A percentile compares a stretch with the other conserved stretches of the same genome.
These are phyloP conservation scores for Arthrobotrys musiformis DNA, from an alignment of 2,329 filamentous ascomycete species.

Conservation along the genomic window DNA sequence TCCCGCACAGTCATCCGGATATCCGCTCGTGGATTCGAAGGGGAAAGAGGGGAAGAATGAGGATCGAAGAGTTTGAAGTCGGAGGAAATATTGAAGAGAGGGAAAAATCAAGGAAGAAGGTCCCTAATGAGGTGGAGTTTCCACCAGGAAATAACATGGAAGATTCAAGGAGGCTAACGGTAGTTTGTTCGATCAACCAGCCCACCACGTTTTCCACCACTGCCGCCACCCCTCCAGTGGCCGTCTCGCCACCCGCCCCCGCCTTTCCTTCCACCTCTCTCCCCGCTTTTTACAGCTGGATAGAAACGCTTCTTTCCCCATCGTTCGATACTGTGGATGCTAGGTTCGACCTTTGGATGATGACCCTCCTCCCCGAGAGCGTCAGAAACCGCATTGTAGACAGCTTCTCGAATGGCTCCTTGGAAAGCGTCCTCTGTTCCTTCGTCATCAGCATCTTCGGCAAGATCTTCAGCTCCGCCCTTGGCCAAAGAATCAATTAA, in stretches of 20 bases:
- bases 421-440: background rate
- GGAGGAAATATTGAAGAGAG: no score
- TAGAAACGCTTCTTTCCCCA: background rate
- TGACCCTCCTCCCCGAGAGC: background rate
- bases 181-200: no score
- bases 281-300: background rate
- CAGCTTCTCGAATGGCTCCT: background rate
- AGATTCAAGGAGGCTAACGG: no score
- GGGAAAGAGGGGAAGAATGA: no score
- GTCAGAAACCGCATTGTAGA: background rate
- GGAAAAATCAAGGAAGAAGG: no score
- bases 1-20: no score
- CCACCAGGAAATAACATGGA: no score
- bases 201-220: background rate
- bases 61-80: no score
- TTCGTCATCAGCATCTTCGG: background rate
- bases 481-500: background rate
- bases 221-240: background rate
- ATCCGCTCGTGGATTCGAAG: no score
- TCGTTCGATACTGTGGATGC: background rate
- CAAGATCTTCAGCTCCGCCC: background rate
- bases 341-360: background rate
- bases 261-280: background rate
- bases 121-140: no score
- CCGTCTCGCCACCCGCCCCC: background rate